These are phyloP conservation scores for Mycena metata DNA, from an alignment of 768 basidiomycete species.

Conservation along the genomic window DNA sequence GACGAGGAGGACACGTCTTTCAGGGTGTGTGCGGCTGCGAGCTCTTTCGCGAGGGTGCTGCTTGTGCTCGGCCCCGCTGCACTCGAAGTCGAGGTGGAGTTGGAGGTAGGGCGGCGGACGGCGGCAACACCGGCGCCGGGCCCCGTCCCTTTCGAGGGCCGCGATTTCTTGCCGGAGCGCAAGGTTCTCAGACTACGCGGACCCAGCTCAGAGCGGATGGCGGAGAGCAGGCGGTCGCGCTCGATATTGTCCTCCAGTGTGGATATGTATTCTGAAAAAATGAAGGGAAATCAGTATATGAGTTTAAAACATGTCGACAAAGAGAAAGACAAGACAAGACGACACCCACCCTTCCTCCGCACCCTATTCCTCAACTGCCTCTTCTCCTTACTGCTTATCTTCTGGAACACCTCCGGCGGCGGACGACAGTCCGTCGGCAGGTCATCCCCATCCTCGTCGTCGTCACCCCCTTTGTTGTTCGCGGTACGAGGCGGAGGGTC, in stretches of 20 bases:
- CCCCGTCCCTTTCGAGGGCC: constrained; percentile 81
- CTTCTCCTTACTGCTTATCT: constrained; percentile 96
- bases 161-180: constrained; percentile 85
- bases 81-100: no score
- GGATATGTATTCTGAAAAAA: constrained; percentile 85
- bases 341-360: constrained; percentile 92
- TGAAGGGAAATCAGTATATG: constrained; percentile 24
- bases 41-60: constrained; percentile 9
- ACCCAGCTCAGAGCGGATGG: constrained; percentile 87
- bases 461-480: constrained; percentile 31
- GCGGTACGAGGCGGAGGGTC: no score
- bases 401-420: constrained; percentile 93
- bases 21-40: constrained; percentile 77
- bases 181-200: constrained; percentile 82
- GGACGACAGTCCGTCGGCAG: constrained; percentile 87
- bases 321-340: no score
- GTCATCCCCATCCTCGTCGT: constrained; percentile 63
- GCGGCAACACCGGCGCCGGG: constrained; percentile 32
- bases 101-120: constrained; percentile 25
- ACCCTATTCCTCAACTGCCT: constrained; percentile 95
- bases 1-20: constrained; percentile 71
- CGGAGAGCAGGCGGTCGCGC: constrained; percentile 90
- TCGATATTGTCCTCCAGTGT: constrained; percentile 96
- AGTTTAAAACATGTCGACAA: no score
- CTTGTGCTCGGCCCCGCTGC: neutral